phyloP scores from a whole-genome alignment of 345 rosid species.

The Moricandia moricandioides region DNA sequence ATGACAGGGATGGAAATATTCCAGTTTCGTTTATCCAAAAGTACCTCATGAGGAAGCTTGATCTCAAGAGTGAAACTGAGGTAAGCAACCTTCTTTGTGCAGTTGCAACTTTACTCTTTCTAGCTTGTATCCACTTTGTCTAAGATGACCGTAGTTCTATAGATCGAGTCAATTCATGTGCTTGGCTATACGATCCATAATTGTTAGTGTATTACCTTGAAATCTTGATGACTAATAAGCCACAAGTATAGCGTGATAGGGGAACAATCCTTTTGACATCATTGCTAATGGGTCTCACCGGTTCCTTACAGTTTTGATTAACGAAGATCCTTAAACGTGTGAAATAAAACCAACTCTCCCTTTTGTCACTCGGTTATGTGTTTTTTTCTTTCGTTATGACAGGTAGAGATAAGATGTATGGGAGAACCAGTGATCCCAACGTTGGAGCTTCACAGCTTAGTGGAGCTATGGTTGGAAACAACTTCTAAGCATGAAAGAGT shows the following conservation, averaged over 20 bases:
- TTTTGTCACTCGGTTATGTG: not conserved
- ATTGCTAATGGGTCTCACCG: not conserved
- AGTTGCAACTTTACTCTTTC: not conserved
- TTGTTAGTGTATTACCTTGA: not conserved
- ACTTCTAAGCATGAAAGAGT: conserved; percentile 56
- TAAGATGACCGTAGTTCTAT: not conserved
- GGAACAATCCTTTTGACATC: conserved; percentile 21
- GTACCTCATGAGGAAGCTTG: conserved; percentile 82
- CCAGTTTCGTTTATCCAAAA: conserved; percentile 83
- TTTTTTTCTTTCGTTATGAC: not conserved
- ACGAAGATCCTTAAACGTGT: not conserved
- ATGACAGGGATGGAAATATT: conserved; percentile 74
- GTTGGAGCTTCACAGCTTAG: conserved; percentile 57
- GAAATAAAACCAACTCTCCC: not conserved
- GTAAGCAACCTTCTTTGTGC: conserved; percentile 42
- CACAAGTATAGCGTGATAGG: conserved; percentile 37
- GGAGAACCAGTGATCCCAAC: conserved; percentile 78
- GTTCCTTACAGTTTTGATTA: not conserved
- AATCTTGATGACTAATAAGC: not conserved
- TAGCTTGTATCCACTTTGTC: conserved; percentile 1
- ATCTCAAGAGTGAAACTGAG: conserved; percentile 75
- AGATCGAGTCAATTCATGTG: not conserved
- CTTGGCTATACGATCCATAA: not conserved
- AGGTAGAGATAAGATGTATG: conserved; percentile 89
- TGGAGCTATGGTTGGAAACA: conserved; percentile 74